Conservation (phyloP, 2,329 filamentous ascomycete species). For the Achaetomium macrosporum region DNA sequence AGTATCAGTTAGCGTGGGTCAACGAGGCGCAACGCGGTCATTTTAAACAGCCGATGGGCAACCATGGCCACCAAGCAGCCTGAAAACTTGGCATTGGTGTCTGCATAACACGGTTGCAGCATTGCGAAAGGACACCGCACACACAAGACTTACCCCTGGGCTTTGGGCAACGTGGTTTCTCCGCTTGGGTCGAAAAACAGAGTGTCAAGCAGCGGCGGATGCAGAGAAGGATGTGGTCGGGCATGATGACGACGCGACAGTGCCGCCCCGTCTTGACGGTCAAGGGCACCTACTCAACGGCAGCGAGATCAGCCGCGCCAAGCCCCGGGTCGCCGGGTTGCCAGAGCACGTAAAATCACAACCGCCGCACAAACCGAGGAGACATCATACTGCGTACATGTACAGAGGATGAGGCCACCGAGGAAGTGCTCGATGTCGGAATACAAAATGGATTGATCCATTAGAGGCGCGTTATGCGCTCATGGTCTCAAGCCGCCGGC, state of each 20-base stretch:
- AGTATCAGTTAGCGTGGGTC: constrained; percentile 3
- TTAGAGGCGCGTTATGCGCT: constrained; percentile 8
- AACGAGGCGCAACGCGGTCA: constrained; percentile 2
- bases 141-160: constrained; percentile 12
- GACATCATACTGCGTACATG: too few species aligned
- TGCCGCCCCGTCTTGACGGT: not conserved
- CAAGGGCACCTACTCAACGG: not conserved
- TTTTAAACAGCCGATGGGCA: constrained; percentile 11
- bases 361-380: too few species aligned
- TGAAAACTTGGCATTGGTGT: constrained; percentile 1
- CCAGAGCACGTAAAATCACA: too few species aligned
- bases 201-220: constrained; percentile 7
- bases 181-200: constrained; percentile 11
- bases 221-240: constrained; percentile 5
- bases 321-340: constrained; percentile 1
- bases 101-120: constrained; percentile 11
- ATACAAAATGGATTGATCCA: not conserved
- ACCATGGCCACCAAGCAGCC: not conserved
- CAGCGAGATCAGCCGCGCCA: constrained; percentile 12
- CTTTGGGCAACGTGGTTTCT: constrained; percentile 18
- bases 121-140: constrained; percentile 4
- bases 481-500: not conserved
- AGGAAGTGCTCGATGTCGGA: not conserved
- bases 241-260: constrained; percentile 17
- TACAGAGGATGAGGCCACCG: too few species aligned